Evolutionary conservation across 257 asterid species (phyloP), one percentile per base, ranked within the genome.

Genomic region (Oldenlandia corymbosa): DNA sequence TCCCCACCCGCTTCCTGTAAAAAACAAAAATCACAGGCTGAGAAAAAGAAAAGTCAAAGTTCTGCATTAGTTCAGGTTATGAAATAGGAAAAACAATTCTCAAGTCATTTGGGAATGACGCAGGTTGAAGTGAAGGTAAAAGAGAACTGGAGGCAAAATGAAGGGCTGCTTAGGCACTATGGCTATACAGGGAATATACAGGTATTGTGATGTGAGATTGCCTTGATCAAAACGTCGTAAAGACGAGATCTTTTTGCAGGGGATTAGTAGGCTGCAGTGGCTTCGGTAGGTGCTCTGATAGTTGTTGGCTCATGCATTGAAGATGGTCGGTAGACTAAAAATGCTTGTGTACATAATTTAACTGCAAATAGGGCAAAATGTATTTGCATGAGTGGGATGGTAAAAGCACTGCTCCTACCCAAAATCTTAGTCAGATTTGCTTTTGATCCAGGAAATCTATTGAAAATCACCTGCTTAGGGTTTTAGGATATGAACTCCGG

Each of bases 141-240:
- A 68, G 95, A 91, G 75, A 87, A 88, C 61, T 91, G 98, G 98
- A 81, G 98, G 70, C 94, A 91, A 72, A 83, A 91, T 55, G 98
- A 88, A 76, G 98, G 96, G 49, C 96, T 91, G n/a, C 83, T 91
- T 32, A 91, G 85, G 75, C 62, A 78, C 86, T 91, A 91, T 18
- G 98, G 98, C 36, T 91, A 91, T 49, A 90, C 92, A 5, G 98
- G 98, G 49, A 87, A 86, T 57, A 86, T 88, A 63, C 81, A 71
- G 77, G 88, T 89, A 65, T 66, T 84, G 51, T 88, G 85, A 91
- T 76, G 11, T 31, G n/a, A 21, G 28, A 24, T 51, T 36, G 23
- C 8, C 42, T 61, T 1, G n/a, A 4, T 28, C 56, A 46, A 12
- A n/a, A 43, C 57, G 5, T 31, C 42, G 31, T 16, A 23, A 11